phyloP scores from a whole-genome alignment of 1,284 basidiomycete species.

The Neonothopanus nambi region DNA sequence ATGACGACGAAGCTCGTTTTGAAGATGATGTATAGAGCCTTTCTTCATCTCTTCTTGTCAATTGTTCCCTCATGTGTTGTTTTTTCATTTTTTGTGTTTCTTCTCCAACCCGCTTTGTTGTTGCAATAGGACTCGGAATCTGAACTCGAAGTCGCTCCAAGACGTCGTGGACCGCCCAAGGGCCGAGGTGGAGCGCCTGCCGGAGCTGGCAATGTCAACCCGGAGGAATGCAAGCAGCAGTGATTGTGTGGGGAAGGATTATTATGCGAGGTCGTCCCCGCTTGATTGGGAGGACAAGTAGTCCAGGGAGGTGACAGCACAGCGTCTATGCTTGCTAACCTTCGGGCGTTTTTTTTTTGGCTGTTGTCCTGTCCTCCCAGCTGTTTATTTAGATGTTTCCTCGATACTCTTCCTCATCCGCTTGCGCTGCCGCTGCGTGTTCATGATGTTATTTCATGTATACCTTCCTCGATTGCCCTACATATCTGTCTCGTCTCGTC shows the following conservation, averaged over 20 bases:
- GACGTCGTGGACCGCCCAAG: constrained; percentile 58
- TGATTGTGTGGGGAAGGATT: constrained; percentile 31
- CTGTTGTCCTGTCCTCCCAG: too few relatives aligned
- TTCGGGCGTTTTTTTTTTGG: too few relatives aligned
- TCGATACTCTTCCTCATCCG: too few relatives aligned
- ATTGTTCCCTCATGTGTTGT: background rate
- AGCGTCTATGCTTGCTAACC: too few relatives aligned
- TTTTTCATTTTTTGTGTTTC: constrained; percentile 12
- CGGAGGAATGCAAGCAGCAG: constrained; percentile 88
- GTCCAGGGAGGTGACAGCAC: too few relatives aligned
- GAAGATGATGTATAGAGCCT: constrained; percentile 35
- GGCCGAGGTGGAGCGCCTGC: constrained; percentile 43
- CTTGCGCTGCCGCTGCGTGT: too few relatives aligned
- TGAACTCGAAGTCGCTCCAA: constrained; percentile 57
- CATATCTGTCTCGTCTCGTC: too few relatives aligned
- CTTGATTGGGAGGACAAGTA: too few relatives aligned
- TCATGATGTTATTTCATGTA: too few relatives aligned
- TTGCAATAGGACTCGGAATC: constrained; percentile 55
- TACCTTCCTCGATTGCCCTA: too few relatives aligned
- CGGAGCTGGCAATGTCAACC: constrained; percentile 53
- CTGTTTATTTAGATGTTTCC: too few relatives aligned
- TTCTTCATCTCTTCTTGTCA: constrained; percentile 8
- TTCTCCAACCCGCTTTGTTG: constrained; percentile 12
- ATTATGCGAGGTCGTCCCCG: background rate
- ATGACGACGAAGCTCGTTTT: constrained; percentile 58